Evolutionary conservation across 2,329 filamentous ascomycete species (phyloP).

Genomic region (Exophiala alcalophila): DNA sequence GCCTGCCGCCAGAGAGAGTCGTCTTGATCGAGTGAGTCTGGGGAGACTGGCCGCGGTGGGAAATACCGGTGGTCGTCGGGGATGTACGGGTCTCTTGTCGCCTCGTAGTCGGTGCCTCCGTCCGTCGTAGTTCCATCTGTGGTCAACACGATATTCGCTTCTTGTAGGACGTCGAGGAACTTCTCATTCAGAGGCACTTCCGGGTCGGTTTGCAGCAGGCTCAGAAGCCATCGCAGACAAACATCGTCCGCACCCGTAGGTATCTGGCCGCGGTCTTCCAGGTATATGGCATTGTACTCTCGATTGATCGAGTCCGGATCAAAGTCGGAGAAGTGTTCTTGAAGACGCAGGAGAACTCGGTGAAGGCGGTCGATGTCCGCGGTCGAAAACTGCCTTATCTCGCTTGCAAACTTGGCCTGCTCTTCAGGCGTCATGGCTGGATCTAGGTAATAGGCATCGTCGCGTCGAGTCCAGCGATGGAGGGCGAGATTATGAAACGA

Average conservation of each 20-base stretch:
- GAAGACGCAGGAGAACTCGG: constrained; percentile 15
- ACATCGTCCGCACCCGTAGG: constrained; percentile 4
- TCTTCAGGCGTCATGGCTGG: constrained; percentile 18
- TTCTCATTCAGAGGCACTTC: constrained; percentile 18
- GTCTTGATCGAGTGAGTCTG: constrained; percentile 18
- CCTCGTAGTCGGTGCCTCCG: constrained; percentile 8
- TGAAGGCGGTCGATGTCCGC: constrained; percentile 22
- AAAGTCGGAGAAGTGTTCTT: constrained; percentile 10
- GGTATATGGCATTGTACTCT: constrained; percentile 11
- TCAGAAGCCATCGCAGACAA: constrained; percentile 17
- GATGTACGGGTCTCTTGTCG: not conserved
- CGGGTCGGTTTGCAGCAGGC: constrained; percentile 11
- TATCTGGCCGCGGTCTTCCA: constrained; percentile 7
- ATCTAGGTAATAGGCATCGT: not conserved
- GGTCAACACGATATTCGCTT: constrained; percentile 21
- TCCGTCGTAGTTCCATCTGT: constrained; percentile 16
- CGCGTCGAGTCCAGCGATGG: not conserved
- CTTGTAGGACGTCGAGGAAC: constrained; percentile 22
- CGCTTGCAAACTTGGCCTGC: constrained; percentile 13
- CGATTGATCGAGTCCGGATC: constrained; percentile 3
- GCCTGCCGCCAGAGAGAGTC: constrained; percentile 22
- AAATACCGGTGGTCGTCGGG: too few relatives aligned
- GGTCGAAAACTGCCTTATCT: constrained; percentile 11
- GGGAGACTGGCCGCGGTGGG: too few relatives aligned
- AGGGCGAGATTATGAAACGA: not conserved